Conservation (phyloP, 129 eudicot species). For the Silybum marianum region DNA sequence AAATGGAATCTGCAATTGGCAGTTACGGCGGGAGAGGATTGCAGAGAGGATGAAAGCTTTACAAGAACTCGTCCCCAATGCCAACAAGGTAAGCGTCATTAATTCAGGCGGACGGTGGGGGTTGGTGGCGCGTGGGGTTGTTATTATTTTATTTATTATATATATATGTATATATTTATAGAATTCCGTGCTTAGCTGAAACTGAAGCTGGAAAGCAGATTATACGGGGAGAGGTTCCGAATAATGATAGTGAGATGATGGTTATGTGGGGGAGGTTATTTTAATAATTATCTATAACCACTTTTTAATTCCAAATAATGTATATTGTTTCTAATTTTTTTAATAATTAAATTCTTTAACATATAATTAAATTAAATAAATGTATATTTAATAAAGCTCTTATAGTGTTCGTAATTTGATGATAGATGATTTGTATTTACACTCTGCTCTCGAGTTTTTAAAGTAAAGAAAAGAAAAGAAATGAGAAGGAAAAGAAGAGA, state of each 20-base stretch:
- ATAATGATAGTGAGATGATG: conserved; percentile 27
- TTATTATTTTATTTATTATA: neutral
- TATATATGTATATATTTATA: neutral
- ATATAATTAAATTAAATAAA: no score
- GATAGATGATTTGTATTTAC: neutral
- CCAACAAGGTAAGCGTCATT: conserved; percentile 59
- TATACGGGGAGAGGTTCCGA: conserved; percentile 37
- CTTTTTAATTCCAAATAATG: conserved; percentile 7
- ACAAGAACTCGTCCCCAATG: conserved; percentile 84
- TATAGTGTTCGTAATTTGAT: no score
- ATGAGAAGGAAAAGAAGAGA: no score
- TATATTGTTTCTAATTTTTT: neutral
- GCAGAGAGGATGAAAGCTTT: conserved; percentile 88
- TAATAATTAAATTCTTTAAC: no score
- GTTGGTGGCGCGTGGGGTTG: conserved; percentile 28
- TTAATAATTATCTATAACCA: conserved; percentile 20
- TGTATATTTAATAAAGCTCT: no score
- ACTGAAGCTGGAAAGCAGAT: conserved; percentile 45
- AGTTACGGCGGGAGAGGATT: conserved; percentile 88
- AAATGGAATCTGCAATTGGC: conserved; percentile 26
- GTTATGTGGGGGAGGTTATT: conserved; percentile 21
- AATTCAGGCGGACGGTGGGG: conserved; percentile 4
- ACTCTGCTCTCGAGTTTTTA: no score
- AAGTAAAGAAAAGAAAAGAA: no score
- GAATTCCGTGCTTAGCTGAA: conserved; percentile 36